Evolutionary conservation across 2,329 filamentous ascomycete genomes (phyloP).

Genomic region (Claviceps citrina): DNA sequence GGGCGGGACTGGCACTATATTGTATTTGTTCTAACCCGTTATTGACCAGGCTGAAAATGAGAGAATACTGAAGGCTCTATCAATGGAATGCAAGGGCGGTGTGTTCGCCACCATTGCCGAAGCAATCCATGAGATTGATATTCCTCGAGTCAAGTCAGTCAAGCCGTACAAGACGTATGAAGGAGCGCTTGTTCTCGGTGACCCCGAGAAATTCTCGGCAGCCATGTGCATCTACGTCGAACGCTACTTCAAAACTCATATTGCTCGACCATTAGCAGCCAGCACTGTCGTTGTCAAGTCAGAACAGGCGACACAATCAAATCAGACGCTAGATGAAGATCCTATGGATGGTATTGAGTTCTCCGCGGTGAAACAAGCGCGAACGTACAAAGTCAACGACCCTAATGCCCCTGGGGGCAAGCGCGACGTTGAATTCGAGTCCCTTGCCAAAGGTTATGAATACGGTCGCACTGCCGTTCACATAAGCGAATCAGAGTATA

Average conservation of each 20-base stretch:
- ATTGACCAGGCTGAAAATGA: slow-evolving; percentile 46
- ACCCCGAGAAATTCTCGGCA: slow-evolving; percentile 55
- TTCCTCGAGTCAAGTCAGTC: slow-evolving; percentile 60
- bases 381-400: slow-evolving; percentile 69
- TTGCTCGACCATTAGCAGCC: slow-evolving; percentile 58
- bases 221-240: slow-evolving; percentile 76
- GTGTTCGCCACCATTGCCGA: slow-evolving; percentile 72
- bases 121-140: slow-evolving; percentile 65
- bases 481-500: slow-evolving; percentile 73
- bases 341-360: slow-evolving; percentile 41
- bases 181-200: slow-evolving; percentile 64
- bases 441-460: slow-evolving; percentile 82
- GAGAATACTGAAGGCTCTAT: slow-evolving; percentile 44
- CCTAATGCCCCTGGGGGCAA: slow-evolving; percentile 61
- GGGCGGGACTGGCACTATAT: not conserved
- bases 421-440: slow-evolving; percentile 63
- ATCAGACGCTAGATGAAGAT: slow-evolving; percentile 31
- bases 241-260: slow-evolving; percentile 74
- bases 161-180: slow-evolving; percentile 66
- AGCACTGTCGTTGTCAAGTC: slow-evolving; percentile 55
- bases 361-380: slow-evolving; percentile 57
- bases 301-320: slow-evolving; percentile 35
- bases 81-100: slow-evolving; percentile 51
- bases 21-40: not conserved
- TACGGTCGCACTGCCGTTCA: slow-evolving; percentile 86